Base-by-base conservation (phyloP, 2,329 filamentous ascomycete genomes). In the Colletotrichum musicola region DNA sequence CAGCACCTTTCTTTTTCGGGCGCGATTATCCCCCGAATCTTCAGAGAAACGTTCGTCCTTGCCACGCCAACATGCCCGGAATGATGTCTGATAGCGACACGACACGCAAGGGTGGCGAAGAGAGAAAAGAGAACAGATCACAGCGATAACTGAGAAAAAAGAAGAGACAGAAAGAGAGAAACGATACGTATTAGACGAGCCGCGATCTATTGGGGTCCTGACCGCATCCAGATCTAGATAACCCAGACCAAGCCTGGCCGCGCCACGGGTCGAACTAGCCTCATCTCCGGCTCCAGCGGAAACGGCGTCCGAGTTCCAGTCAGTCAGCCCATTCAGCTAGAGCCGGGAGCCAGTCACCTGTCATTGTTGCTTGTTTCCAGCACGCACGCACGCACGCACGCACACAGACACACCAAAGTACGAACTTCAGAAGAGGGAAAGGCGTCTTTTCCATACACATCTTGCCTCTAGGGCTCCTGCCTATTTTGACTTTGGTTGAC, bases 201-300 rank as follows among this genome's bases (percentile, higher is more conserved):
- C 55, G 18, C 55, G 9, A 58, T 42, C 40, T 50, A 10, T 38
- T n/a, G 9, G 56, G 49, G 22, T 25, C 44, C 44, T 59, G n/a
- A 54, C 30, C 64, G 46, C 51, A 57, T 63, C 53, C 53, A 64
- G 38, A 42, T 35, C 30, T 20, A 9, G 10, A 12, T 18, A 49
- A 20, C 47, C 38, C 12, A 10, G 12, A 20, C 46, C 22, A 10
- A 64, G 51, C 22, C 35, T n/a, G 38, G 49, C 35, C 25, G 46
- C n/a, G 27, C 27, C 30, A 38, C 25, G 20, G 30, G 27, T 51
- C 25, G 51, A 10, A 38, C 22, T 51, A 30, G 61, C n/a, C 10
- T 20, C 30, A 55, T 44, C 55, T 44, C 47, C 62, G 25, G 42
- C 35, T 44, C 49, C 65, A 60, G 27, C 65, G 60, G 60, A 60